phyloP scores from a whole-genome alignment of 306 rosid genomes.

The Lathyrus aphaca region DNA sequence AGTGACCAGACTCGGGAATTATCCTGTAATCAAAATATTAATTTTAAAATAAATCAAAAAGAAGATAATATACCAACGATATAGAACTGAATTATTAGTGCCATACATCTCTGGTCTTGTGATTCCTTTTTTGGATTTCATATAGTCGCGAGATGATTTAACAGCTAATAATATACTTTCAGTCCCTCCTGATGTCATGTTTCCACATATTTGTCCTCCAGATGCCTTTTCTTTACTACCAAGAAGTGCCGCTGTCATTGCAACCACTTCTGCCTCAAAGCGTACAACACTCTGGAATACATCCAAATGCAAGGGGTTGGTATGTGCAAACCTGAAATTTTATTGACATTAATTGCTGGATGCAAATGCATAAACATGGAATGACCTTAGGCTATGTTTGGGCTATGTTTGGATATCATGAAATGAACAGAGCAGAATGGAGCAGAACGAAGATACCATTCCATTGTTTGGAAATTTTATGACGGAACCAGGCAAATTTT shows the following conservation, averaged over 20 bases:
- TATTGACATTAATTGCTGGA: slow-evolving; percentile 34
- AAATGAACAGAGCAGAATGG: no score
- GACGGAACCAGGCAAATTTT: no score
- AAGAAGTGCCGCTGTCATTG: slow-evolving; percentile 89
- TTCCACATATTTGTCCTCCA: slow-evolving; percentile 93
- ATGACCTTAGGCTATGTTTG: slow-evolving; percentile 8
- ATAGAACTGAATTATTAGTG: slow-evolving; percentile 24
- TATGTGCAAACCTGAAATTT: slow-evolving; percentile 89
- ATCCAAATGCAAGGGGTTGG: slow-evolving; percentile 95
- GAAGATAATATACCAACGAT: slow-evolving; percentile 22
- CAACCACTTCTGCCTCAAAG: slow-evolving; percentile 95
- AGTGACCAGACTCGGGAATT: slow-evolving; percentile 93
- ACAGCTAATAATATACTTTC: slow-evolving; percentile 93
- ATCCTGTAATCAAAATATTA: slow-evolving; percentile 56
- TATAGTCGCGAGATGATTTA: slow-evolving; percentile 91
- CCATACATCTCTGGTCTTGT: slow-evolving; percentile 86
- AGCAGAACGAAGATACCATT: no score
- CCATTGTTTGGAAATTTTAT: no score
- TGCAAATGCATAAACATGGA: slow-evolving; percentile 21
- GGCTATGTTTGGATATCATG: no score
- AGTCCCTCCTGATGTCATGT: slow-evolving; percentile 99
- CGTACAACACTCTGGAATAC: slow-evolving; percentile 81
- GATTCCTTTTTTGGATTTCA: slow-evolving; percentile 83
- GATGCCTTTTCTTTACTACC: slow-evolving; percentile 78
- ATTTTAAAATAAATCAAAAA: slow-evolving; percentile 32